These are phyloP conservation scores for Conticribra weissflogii DNA, from an alignment of 108 stramenopile species.

Conservation along the genomic window DNA sequence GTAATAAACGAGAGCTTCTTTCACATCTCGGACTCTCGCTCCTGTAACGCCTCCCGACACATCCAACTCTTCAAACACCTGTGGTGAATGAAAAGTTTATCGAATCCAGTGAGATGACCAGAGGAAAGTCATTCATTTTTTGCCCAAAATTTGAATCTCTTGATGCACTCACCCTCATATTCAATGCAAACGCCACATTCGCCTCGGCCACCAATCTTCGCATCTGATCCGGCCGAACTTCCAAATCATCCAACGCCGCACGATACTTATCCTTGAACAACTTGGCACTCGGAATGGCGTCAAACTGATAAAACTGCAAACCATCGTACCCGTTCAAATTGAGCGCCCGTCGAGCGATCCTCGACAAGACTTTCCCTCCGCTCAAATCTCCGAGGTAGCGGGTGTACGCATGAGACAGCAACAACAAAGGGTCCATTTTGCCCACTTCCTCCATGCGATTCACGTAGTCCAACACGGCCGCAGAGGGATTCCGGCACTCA, in stretches of 20 bases:
- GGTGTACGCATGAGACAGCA: conserved; percentile 90
- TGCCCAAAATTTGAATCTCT: no score
- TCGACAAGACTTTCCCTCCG: conserved; percentile 81
- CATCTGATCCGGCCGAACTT: conserved; percentile 51
- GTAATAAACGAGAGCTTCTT: conserved; percentile 56
- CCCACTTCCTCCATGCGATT: conserved; percentile 65
- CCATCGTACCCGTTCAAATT: conserved; percentile 58
- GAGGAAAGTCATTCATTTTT: no score
- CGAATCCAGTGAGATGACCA: no score
- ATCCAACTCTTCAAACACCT: conserved; percentile 94
- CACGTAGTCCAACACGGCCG: conserved; percentile 81
- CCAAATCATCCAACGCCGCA: conserved; percentile 64
- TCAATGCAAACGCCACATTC: conserved; percentile 88
- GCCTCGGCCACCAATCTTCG: conserved; percentile 78
- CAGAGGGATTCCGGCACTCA: conserved; percentile 46
- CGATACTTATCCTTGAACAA: conserved; percentile 90
- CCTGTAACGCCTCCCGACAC: conserved; percentile 61
- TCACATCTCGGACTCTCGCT: conserved; percentile 65
- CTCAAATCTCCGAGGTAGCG: conserved; percentile 89
- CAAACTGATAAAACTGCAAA: conserved; percentile 85
- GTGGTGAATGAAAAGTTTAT: no score
- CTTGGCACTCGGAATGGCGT: conserved; percentile 61
- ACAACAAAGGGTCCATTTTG: conserved; percentile 60
- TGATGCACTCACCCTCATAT: no score
- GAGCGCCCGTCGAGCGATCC: conserved; percentile 76